A percentile compares a stretch with the other conserved stretches of the same genome.
These are phyloP conservation scores for Microstroma glucosiphilum DNA, from an alignment of 1,284 basidiomycete species.

Conservation along the genomic window DNA sequence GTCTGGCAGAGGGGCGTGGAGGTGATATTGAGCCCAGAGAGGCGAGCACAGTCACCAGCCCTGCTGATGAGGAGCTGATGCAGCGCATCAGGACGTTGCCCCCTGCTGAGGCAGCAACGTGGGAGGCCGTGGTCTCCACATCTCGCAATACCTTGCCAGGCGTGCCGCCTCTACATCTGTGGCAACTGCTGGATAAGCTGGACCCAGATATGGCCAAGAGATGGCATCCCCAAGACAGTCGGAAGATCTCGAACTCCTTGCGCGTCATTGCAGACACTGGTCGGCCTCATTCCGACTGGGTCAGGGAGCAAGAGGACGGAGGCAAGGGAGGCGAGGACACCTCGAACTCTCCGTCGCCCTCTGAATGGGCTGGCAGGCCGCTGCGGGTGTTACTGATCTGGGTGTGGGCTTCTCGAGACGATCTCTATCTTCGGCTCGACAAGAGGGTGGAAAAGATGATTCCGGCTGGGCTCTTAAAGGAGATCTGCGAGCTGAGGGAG, in stretches of 20 bases:
- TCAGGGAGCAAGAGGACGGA: constrained; percentile 60
- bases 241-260: constrained; percentile 79
- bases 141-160: constrained; percentile 53
- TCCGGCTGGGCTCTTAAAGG: constrained; percentile 74
- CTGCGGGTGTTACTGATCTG: constrained; percentile 78
- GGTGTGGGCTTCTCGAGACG: constrained; percentile 71
- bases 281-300: constrained; percentile 64
- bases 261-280: constrained; percentile 72
- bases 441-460: constrained; percentile 83
- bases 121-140: constrained; percentile 11
- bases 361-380: constrained; percentile 20
- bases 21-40: constrained; percentile 1
- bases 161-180: constrained; percentile 51
- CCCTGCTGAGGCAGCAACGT: not conserved
- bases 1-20: not conserved
- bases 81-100: not conserved
- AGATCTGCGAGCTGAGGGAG: constrained; percentile 60
- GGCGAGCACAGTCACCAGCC: not conserved
- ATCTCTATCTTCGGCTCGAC: constrained; percentile 67
- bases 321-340: constrained; percentile 30
- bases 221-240: constrained; percentile 92
- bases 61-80: constrained; percentile 7
- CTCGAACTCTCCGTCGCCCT: constrained; percentile 15
- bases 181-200: constrained; percentile 64
- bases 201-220: constrained; percentile 71